phyloP scores from a whole-genome alignment of 768 basidiomycete species.

The Baorangia bicolor region DNA sequence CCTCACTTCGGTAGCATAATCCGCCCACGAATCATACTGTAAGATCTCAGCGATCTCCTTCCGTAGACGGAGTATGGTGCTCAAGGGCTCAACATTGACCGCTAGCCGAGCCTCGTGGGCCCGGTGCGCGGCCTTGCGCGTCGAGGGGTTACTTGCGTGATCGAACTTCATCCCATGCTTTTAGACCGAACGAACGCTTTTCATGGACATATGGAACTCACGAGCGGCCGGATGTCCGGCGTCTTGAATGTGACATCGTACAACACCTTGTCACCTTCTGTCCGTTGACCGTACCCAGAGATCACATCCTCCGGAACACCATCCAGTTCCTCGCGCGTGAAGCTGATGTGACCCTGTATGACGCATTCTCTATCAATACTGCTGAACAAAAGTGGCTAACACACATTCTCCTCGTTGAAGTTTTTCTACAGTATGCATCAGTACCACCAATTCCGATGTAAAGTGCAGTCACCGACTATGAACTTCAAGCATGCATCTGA shows the following conservation, averaged over 20 bases:
- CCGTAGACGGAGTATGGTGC: constrained; percentile 64
- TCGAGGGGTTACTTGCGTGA: constrained; percentile 65
- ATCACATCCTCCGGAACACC: constrained; percentile 80
- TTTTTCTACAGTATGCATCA: constrained; percentile 56
- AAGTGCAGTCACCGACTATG: constrained; percentile 46
- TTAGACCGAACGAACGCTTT: neutral
- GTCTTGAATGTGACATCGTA: constrained; percentile 80
- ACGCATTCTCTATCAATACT: neutral
- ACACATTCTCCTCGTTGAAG: constrained; percentile 82
- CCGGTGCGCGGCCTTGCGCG: constrained; percentile 62
- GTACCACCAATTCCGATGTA: neutral
- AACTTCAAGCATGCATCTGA: constrained; percentile 74
- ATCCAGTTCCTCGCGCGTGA: constrained; percentile 70
- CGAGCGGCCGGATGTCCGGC: constrained; percentile 76
- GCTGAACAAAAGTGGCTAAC: constrained; percentile 5
- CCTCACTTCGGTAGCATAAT: constrained; percentile 78
- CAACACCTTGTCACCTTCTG: constrained; percentile 51
- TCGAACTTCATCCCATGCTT: constrained; percentile 52
- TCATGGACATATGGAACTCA: constrained; percentile 31
- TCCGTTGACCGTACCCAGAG: constrained; percentile 68
- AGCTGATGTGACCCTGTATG: constrained; percentile 55
- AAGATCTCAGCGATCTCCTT: constrained; percentile 65
- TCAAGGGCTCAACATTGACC: constrained; percentile 69
- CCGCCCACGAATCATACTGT: constrained; percentile 77
- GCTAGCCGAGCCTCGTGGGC: constrained; percentile 64